These are phyloP conservation scores for Cyberlindnera amylophila DNA, from an alignment of 805 yeast genomes.

Conservation along the genomic window DNA sequence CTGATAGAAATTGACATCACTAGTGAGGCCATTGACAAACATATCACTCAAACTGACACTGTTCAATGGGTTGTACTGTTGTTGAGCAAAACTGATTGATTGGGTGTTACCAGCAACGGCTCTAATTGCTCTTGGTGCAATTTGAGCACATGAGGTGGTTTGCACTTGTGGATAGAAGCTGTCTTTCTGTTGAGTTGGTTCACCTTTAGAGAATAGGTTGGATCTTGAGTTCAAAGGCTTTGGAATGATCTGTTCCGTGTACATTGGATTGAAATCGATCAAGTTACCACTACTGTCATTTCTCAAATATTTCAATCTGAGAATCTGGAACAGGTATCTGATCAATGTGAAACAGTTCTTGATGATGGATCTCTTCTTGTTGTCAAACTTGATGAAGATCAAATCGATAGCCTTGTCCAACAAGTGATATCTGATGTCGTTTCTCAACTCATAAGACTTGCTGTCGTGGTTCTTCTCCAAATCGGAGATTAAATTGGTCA, in stretches of 20 bases:
- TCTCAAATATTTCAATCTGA: conserved; percentile 28
- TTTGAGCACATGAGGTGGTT: conserved; percentile 31
- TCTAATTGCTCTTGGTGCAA: conserved; percentile 32
- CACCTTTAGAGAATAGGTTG: conserved; percentile 10
- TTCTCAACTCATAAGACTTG: conserved; percentile 29
- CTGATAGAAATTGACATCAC: conserved; percentile 18
- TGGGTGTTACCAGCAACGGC: conserved; percentile 23
- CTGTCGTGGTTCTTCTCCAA: conserved; percentile 33
- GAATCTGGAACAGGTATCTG: conserved; percentile 30
- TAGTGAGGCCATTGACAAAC: conserved; percentile 26
- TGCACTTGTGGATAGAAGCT: conserved; percentile 11
- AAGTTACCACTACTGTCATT: conserved; percentile 18
- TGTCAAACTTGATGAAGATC: conserved; percentile 31
- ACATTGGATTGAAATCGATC: conserved; percentile 23
- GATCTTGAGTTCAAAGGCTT: conserved; percentile 23
- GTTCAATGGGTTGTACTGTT: conserved; percentile 16
- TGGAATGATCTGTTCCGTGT: conserved; percentile 28
- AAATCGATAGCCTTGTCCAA: conserved; percentile 31
- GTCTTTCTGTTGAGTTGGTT: conserved; percentile 6
- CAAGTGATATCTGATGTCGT: conserved; percentile 30
- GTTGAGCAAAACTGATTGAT: conserved; percentile 19
- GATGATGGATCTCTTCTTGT: conserved; percentile 31
- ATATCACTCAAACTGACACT: conserved; percentile 27
- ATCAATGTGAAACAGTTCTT: conserved; percentile 32
- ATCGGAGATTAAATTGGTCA: conserved; percentile 51